Conservation (phyloP, 345 rosid species). For the Aegle marmelos region DNA sequence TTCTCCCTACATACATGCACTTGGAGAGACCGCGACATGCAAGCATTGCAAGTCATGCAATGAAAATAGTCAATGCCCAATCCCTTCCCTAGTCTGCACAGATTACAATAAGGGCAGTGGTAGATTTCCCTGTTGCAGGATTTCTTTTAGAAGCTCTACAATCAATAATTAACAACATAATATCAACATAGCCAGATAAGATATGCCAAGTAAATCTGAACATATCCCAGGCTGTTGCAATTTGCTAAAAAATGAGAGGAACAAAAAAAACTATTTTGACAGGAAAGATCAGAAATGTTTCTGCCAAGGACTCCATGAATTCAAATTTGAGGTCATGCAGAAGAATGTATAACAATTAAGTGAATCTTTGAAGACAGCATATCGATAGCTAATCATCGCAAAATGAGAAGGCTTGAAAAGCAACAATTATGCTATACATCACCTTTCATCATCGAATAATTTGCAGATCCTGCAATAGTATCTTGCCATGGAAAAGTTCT, state of each 20-base stretch:
- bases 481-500: constrained; percentile 58
- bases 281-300: constrained; percentile 1
- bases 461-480: constrained; percentile 82
- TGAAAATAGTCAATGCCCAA: constrained; percentile 76
- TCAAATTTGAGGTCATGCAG: background rate
- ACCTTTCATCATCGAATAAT: constrained; percentile 77
- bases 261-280: background rate
- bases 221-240: background rate
- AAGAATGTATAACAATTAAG: background rate
- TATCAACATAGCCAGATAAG: background rate
- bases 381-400: background rate
- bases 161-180: constrained; percentile 3
- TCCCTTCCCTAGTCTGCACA: constrained; percentile 85
- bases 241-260: background rate
- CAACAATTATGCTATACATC: constrained; percentile 5
- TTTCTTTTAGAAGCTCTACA: constrained; percentile 14
- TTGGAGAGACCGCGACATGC: constrained; percentile 57
- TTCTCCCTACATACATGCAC: constrained; percentile 66
- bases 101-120: constrained; percentile 86
- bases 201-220: background rate
- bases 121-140: constrained; percentile 66
- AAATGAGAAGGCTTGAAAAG: background rate
- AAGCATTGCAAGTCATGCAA: constrained; percentile 92
- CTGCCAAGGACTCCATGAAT: constrained; percentile 9
- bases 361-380: background rate